Conservation (phyloP, 2,329 filamentous ascomycete genomes). For the Neofusicoccum sp. region DNA sequence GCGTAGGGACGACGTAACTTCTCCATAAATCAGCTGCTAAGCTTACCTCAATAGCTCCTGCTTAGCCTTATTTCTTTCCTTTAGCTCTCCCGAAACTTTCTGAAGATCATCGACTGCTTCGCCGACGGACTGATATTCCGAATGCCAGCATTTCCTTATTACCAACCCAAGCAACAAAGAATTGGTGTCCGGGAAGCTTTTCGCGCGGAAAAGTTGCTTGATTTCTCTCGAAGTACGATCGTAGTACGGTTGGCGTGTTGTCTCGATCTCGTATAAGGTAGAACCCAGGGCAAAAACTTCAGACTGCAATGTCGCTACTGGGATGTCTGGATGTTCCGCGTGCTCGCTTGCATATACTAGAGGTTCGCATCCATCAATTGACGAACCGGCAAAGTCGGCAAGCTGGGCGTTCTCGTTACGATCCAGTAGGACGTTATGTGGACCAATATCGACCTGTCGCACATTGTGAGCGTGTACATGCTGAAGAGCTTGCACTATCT, state of each 20-base stretch:
- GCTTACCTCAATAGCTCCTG: no score
- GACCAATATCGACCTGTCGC: conserved; percentile 23
- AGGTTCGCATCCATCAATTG: conserved; percentile 23
- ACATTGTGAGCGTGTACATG: conserved; percentile 21
- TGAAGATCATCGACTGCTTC: conserved; percentile 18
- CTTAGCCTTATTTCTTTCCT: background rate
- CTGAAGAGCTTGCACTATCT: conserved; percentile 20
- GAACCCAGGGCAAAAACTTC: conserved; percentile 25
- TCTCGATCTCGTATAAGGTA: conserved; percentile 23
- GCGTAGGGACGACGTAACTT: background rate
- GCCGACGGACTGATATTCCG: conserved; percentile 20
- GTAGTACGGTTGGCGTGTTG: conserved; percentile 19
- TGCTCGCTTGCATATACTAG: background rate
- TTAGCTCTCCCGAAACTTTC: background rate
- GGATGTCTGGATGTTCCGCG: conserved; percentile 11
- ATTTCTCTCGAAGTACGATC: conserved; percentile 17
- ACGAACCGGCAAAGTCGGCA: conserved; percentile 24
- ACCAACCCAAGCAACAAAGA: conserved; percentile 20
- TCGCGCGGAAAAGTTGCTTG: conserved; percentile 9
- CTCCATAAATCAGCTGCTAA: background rate
- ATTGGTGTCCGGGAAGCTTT: conserved; percentile 20
- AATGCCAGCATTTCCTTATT: conserved; percentile 23
- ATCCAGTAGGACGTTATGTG: conserved; percentile 24
- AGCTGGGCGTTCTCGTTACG: conserved; percentile 21
- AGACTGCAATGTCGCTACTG: conserved; percentile 16